Base-by-base conservation (phyloP, 257 asterid species). In the Solanum chiquidenum region DNA sequence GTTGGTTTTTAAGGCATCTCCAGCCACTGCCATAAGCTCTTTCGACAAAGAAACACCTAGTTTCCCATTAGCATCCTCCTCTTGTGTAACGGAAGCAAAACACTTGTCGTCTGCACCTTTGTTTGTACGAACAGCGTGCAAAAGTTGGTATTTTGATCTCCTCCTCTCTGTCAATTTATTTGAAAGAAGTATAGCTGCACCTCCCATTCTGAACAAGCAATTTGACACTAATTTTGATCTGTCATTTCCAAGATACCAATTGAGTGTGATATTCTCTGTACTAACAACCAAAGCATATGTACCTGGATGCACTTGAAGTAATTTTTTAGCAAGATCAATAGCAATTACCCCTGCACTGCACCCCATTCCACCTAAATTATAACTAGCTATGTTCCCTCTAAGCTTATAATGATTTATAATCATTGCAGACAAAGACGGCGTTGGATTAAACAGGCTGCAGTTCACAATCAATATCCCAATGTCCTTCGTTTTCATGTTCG, bases 11-110 rank as follows among this genome's bases (percentile, higher is more conserved):
- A 91, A 84, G 6, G 93, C 93, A 71, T 91, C 93, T 23, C 93
- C 93, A 58, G 93, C 93, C n/a, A 91, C 93, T 9, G 90, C 93
- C 93, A 91, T 91, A 31, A 91, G 91, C 13, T 91, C 93, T 80
- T 88, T 91, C 20, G 93, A 91, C 82, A 91, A 88, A 33, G 93
- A 88, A 58, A 91, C 91, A 5, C 91, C 91, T 77, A 88, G 20
- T 83, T 77, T 91, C 23, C 93, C 91, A 2, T 76, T 83, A 60
- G 73, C 86, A 46, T 91, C 93, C 20, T 91, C 93, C 83, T 89
- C 91, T 84, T 91, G 93, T 14, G 89, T 73, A 9, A 91, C 91
- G 9, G 91, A 91, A 58, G 91, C 91, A 79, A 35, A 91, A 77
- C 93, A 91, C 64, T 89, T 91, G 10, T 88, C 90, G 49, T 91